Evolutionary conservation across 805 yeast genomes (phyloP).

Genomic region (Myxozyma melibiosi): DNA sequence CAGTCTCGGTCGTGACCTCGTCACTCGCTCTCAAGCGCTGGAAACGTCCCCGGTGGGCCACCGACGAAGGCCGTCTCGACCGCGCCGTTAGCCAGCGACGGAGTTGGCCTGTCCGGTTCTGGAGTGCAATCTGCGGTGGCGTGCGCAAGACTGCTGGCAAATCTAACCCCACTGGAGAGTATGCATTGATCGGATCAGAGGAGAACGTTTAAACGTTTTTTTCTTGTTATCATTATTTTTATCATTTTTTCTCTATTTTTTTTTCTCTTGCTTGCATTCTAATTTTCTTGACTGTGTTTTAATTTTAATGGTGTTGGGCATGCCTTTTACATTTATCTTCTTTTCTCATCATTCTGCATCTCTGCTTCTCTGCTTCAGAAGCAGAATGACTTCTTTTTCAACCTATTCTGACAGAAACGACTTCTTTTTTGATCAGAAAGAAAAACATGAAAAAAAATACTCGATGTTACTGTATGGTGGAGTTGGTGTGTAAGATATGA

Average conservation of each 20-base stretch:
- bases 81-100: not conserved
- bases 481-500: too few relatives aligned
- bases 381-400: too few relatives aligned
- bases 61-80: conserved; percentile 16
- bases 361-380: too few relatives aligned
- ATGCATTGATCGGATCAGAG: conserved; percentile 3
- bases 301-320: too few relatives aligned
- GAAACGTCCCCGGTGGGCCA: conserved; percentile 38
- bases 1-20: conserved; percentile 83
- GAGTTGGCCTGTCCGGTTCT: not conserved
- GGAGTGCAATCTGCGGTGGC: not conserved
- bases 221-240: not conserved
- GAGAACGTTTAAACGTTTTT: not conserved
- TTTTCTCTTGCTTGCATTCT: not conserved
- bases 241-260: not conserved
- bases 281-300: not conserved
- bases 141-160: not conserved
- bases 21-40: conserved; percentile 72
- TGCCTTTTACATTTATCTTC: too few relatives aligned
- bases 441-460: too few relatives aligned
- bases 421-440: too few relatives aligned
- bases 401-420: too few relatives aligned
- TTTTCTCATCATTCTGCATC: too few relatives aligned
- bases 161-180: not conserved
- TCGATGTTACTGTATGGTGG: too few relatives aligned